These are phyloP conservation scores for Zygnema cylindricum DNA, from an alignment of 139 green algal species.

Conservation along the genomic window DNA sequence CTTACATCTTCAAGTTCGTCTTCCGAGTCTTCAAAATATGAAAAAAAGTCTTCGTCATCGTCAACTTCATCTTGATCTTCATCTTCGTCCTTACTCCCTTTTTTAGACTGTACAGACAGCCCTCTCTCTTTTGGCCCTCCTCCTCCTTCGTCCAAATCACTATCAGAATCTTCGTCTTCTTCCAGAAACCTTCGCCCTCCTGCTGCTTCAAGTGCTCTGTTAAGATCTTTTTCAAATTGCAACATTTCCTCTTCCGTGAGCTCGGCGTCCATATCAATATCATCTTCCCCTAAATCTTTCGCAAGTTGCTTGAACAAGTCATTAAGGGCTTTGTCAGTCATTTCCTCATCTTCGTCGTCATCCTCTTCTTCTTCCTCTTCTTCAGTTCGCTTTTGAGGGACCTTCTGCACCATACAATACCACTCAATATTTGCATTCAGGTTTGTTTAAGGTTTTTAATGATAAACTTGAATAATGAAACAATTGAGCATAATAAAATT, in stretches of 20 bases:
- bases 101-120: too few species aligned
- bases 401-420: too few species aligned
- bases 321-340: not conserved
- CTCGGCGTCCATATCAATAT: not conserved
- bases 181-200: not conserved
- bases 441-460: too few species aligned
- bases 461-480: too few species aligned
- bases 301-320: conserved; percentile 2
- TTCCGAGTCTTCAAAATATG: not conserved
- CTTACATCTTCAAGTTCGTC: not conserved
- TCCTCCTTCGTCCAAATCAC: not conserved
- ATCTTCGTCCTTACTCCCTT: not conserved
- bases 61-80: not conserved
- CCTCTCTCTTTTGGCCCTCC: too few species aligned
- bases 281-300: conserved; percentile 22
- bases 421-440: too few species aligned
- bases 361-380: conserved; percentile 12
- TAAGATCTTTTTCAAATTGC: not conserved
- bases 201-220: not conserved
- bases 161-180: not conserved
- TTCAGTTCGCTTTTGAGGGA: too few species aligned
- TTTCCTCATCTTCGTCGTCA: not conserved
- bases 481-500: too few species aligned
- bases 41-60: not conserved
- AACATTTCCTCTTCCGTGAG: conserved; percentile 14